Conservation (phyloP, 176 grass and related monocot species). For the Saccharum officinarum region DNA sequence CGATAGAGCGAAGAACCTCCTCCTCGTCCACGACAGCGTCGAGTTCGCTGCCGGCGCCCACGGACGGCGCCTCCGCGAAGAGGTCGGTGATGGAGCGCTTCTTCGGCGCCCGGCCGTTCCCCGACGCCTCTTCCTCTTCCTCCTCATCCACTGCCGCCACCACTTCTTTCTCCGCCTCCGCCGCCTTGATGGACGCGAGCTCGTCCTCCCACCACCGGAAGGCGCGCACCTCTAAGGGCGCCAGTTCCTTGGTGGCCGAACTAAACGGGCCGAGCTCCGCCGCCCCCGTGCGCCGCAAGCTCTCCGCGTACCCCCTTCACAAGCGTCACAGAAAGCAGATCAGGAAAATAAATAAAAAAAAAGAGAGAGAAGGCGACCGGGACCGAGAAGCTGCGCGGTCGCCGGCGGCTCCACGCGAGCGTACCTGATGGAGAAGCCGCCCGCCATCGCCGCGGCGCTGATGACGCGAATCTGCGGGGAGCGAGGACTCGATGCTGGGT, state of each 20-base stretch:
- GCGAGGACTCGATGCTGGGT: neutral
- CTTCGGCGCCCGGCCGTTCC: constrained; percentile 49
- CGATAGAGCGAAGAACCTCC: constrained; percentile 30
- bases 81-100: constrained; percentile 65
- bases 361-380: neutral
- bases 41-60: neutral
- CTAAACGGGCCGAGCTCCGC: neutral
- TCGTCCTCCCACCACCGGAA: constrained; percentile 70
- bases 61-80: constrained; percentile 46
- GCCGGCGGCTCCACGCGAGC: neutral
- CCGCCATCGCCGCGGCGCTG: constrained; percentile 28
- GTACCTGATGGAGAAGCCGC: constrained; percentile 55
- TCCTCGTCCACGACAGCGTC: neutral
- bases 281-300: constrained; percentile 5
- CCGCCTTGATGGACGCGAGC: constrained; percentile 9
- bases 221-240: constrained; percentile 38
- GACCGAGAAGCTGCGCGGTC: neutral
- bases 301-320: constrained; percentile 40
- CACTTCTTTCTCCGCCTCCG: neutral
- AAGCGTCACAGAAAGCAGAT: neutral
- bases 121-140: neutral
- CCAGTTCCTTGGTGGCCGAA: constrained; percentile 11
- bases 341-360: neutral
- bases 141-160: neutral
- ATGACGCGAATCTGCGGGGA: neutral